Base-by-base conservation (phyloP, 345 rosid species). In the Lenwebbia sp. region DNA sequence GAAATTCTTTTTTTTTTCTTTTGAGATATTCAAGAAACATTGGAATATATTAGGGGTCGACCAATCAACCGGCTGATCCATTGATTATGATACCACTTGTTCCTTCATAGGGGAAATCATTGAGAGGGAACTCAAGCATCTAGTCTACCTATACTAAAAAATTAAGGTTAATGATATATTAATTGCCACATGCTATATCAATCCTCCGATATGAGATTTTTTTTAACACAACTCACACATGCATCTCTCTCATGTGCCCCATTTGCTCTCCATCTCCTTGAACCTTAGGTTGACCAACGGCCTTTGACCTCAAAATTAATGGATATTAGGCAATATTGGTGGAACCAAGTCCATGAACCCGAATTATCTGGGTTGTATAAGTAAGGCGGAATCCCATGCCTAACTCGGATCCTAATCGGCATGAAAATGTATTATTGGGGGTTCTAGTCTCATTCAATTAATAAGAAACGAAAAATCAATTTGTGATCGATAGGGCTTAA, bases 171-270 rank as follows among this genome's bases (percentile, higher is more conserved):
- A 13, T 13, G 3, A 51, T 12, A 13, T 51, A 51, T 51, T 12
- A 51, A 51, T 3, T 51, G 53, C 5, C 2, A 1, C 14, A 51
- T 3, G 13, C 53, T 5, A 14, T 13, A 52, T 1, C 54, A 15
- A 2, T n/a, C 3, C 6, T 60, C 13, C 0, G 4, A 60, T 60
- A 28, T 5, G 19, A 13, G 4, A 60, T 5, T 5, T 28, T n/a
- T n/a, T 0, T 5, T 60, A 13, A 28, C 4, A 13, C 0, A 6
- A 8, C 0, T 13, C 2, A 13, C 54, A 3, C 19, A 1, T 14
- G 1, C 19, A 13, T 13, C 54, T 52, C 54, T 15, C 54, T 52
- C 19, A 52, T 14, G 0, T 13, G 19, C 3, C 33, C 12, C 74
- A 28, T 60, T 13, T 13, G 10, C 37, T 60, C 5, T 52, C 33